A percentile compares a stretch with the other conserved stretches of the same genome.
phyloP scores from a whole-genome alignment of 2,329 filamentous ascomycete species.

The Colletotrichum salicis region DNA sequence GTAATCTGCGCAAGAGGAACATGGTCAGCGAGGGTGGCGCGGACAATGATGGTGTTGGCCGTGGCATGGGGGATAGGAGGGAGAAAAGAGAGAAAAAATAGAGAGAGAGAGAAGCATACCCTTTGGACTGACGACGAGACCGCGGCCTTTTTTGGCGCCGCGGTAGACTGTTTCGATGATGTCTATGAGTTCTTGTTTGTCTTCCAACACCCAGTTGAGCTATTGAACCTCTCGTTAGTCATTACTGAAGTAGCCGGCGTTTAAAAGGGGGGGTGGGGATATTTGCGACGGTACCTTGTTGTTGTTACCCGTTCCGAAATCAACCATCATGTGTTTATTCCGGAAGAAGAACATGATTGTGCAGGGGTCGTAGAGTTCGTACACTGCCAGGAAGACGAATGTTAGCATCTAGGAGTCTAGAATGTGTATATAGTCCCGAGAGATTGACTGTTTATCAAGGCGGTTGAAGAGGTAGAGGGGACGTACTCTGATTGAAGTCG shows the following conservation, averaged over 20 bases:
- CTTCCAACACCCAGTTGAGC: conserved; percentile 82
- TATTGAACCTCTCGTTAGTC: not conserved
- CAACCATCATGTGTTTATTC: conserved; percentile 99
- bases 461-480: not conserved
- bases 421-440: too few relatives aligned
- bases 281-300: conserved; percentile 74
- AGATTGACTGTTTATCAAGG: too few relatives aligned
- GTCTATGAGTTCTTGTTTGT: conserved; percentile 98
- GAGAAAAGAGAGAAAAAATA: not conserved
- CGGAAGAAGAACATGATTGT: conserved; percentile 98
- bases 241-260: too few relatives aligned
- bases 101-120: conserved; percentile 47
- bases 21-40: not conserved
- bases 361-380: conserved; percentile 84
- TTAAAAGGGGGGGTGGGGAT: too few relatives aligned
- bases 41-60: not conserved
- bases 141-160: conserved; percentile 97
- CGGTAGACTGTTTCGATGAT: conserved; percentile 98
- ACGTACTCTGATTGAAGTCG: conserved; percentile 84
- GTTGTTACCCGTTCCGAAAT: conserved; percentile 98
- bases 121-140: conserved; percentile 96
- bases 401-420: conserved; percentile 11
- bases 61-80: too few relatives aligned
- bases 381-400: conserved; percentile 1
- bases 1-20: conserved; percentile 37